Base-by-base conservation (phyloP, 148 eudicot species). In the Arctostaphylos glauca region DNA sequence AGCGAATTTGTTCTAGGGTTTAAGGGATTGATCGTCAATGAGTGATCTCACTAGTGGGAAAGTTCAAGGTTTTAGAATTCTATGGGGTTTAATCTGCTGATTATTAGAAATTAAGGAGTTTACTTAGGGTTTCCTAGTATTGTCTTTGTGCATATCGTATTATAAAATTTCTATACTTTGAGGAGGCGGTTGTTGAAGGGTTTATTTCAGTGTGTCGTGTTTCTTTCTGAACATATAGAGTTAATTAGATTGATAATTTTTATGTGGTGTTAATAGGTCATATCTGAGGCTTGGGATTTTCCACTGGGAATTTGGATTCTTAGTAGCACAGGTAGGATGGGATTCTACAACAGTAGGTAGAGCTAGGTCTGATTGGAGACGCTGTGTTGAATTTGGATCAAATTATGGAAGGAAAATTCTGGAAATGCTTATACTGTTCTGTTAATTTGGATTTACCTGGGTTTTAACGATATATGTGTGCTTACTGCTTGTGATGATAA, bases 1-100 rank as follows among this genome's bases (percentile, higher is more conserved):
- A 31, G 21, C 13, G 64, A 16, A 25, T 16, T 5, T 66, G n/a
- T 80, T 67, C 82, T 80, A 68, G 76, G 76, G 62, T 68, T 80
- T 71, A 18, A 50, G 31, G 64, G 64, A 18, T 38, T 52, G 82
- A 49, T 47, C 10, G 5, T 49, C 9, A 50, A 80, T 62, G 12
- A 80, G 15, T 66, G 3, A 31, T 23, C 23, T 1, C 15, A 23
- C 9, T 2, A 9, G 47, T 80, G 3, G 46, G 12, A 14, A 80
- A 18, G 31, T 14, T 12, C 5, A 19, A 31, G 5, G 7, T 66
- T 9, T 38, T 67, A 9, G 60, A 52, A n/a, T 80, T 67, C 31
- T 14, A 15, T 9, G 16, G 15, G 56, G 2, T 31, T 25, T 25
- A 16, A 49, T 38, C 25, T 66, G 19, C 21, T 14, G 47, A 31